These are phyloP conservation scores for Thuidium tamariscinum DNA, from an alignment of 225 moss, liverwort and hornwort species.

Conservation along the genomic window DNA sequence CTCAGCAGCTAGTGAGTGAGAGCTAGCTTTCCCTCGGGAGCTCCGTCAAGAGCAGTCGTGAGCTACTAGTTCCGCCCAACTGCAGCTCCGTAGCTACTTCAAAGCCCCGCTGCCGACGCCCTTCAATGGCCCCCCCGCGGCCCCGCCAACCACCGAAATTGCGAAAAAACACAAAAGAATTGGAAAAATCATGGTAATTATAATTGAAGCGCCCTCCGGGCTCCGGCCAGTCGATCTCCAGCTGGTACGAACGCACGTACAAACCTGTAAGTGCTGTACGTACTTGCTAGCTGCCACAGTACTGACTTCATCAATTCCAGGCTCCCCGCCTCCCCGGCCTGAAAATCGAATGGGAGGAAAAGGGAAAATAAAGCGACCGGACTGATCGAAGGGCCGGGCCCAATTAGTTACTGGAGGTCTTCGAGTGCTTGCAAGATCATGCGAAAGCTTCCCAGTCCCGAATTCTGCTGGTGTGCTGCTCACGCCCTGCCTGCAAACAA, in stretches of 20 bases:
- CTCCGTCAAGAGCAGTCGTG: background rate
- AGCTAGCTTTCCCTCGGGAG: background rate
- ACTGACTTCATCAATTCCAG: background rate
- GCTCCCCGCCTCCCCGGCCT: too few species aligned
- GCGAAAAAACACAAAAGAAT: too few species aligned
- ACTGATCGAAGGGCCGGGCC: background rate
- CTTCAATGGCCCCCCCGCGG: too few species aligned
- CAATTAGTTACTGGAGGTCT: background rate
- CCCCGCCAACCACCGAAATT: background rate
- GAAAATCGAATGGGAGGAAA: too few species aligned
- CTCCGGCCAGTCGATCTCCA: too few species aligned
- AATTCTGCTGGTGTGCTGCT: background rate
- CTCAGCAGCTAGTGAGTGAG: background rate
- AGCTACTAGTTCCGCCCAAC: background rate
- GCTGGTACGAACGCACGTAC: background rate
- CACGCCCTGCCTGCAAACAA: background rate
- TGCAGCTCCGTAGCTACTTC: background rate
- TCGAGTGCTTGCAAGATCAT: background rate
- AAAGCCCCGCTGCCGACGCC: background rate
- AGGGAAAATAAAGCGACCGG: too few species aligned
- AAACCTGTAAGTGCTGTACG: background rate
- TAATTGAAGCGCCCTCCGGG: background rate
- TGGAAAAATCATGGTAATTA: background rate
- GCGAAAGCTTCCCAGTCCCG: background rate
- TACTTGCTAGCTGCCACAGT: background rate